phyloP scores from a whole-genome alignment of 257 asterid species.

The Solanum piurae region DNA sequence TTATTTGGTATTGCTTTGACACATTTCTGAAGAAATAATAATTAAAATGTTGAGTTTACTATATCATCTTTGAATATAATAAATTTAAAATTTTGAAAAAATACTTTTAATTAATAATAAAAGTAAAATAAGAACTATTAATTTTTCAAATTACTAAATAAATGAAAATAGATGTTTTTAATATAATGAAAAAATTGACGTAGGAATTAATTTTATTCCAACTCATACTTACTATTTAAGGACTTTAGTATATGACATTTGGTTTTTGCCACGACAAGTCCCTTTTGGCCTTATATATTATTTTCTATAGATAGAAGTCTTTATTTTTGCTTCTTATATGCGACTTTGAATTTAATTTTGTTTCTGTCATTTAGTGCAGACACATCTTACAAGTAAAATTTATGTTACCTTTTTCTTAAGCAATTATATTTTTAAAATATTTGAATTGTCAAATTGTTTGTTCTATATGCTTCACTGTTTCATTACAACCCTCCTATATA shows the following conservation, averaged over 20 bases:
- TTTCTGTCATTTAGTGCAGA: background rate
- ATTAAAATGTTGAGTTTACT: no score
- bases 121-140: no score
- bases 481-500: background rate
- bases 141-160: no score
- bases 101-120: no score
- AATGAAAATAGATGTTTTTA: no score
- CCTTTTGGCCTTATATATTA: background rate
- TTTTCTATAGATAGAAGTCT: background rate
- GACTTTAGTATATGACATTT: background rate
- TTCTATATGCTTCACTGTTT: background rate
- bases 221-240: background rate
- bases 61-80: no score
- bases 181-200: background rate
- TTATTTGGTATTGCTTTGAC: no score
- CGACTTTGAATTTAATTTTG: background rate
- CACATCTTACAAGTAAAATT: background rate
- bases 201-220: background rate
- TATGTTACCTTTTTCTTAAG: background rate
- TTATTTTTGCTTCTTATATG: background rate
- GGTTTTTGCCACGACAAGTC: background rate
- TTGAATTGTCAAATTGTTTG: background rate
- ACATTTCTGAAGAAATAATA: no score
- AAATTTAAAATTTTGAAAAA: no score
- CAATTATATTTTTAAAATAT: background rate